Evolutionary conservation across 192 early-diverging fungal species (phyloP).

Genomic region (Funneliformis mosseae): DNA sequence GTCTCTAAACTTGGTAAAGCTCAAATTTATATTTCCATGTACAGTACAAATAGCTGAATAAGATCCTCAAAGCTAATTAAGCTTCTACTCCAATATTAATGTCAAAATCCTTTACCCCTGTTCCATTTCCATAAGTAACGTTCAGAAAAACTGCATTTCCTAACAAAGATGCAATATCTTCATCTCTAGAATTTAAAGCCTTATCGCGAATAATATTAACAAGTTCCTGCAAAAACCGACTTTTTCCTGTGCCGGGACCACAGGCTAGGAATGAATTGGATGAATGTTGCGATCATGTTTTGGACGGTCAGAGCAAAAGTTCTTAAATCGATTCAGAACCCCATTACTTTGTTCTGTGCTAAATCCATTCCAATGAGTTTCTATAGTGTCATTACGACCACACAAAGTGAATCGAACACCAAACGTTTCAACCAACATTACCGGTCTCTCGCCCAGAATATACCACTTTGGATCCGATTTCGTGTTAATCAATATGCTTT

Average conservation of each 20-base stretch:
- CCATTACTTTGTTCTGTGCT: neutral
- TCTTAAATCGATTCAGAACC: neutral
- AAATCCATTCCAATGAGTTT: neutral
- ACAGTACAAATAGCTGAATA: too few relatives aligned
- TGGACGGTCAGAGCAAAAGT: neutral
- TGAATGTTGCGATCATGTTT: neutral
- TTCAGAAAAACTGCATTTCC: neutral
- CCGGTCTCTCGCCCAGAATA: too few relatives aligned
- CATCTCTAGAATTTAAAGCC: neutral
- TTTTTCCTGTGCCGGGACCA: conserved; percentile 5
- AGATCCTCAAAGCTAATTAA: too few relatives aligned
- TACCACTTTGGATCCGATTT: too few relatives aligned
- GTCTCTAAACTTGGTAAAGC: too few relatives aligned
- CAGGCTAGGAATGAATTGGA: neutral
- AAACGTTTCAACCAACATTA: neutral
- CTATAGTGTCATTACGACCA: neutral
- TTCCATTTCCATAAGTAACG: neutral
- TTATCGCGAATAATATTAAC: neutral
- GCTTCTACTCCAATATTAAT: neutral
- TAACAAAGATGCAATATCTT: neutral
- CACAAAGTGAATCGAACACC: neutral
- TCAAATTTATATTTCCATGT: too few relatives aligned
- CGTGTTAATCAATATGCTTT: too few relatives aligned
- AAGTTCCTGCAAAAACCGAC: neutral
- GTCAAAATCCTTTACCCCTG: neutral